Evolutionary conservation across 495 filamentous ascomycete genomes (phyloP).

Genomic region (Hypoxylon fragiforme): DNA sequence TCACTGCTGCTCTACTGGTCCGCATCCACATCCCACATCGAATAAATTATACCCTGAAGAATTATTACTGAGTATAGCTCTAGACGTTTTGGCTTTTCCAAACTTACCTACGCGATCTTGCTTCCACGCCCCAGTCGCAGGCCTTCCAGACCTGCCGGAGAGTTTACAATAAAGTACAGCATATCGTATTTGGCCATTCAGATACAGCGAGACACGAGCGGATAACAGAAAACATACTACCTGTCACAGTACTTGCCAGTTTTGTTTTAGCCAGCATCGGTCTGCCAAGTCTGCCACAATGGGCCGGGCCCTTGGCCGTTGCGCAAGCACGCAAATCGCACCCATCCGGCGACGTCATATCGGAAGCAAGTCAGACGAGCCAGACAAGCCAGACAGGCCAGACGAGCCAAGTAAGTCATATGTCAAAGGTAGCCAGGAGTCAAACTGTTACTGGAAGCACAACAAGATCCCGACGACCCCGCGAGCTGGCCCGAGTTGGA

Average conservation of each 20-base stretch:
- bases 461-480: conserved; percentile 50
- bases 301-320: conserved; percentile 71
- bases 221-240: conserved; percentile 74
- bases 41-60: conserved; percentile 2
- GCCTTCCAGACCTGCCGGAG: conserved; percentile 73
- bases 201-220: conserved; percentile 64
- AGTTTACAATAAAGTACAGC: conserved; percentile 79
- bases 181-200: conserved; percentile 71
- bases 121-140: conserved; percentile 65
- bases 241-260: conserved; percentile 71
- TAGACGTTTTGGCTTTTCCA: conserved; percentile 86
- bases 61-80: conserved; percentile 26
- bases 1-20: conserved; percentile 74
- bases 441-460: conserved; percentile 60
- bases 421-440: conserved; percentile 58
- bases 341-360: conserved; percentile 56
- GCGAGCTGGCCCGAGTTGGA: conserved; percentile 46
- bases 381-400: conserved; percentile 40
- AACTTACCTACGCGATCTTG: conserved; percentile 76
- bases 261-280: conserved; percentile 67
- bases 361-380: conserved; percentile 52
- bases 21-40: conserved; percentile 39
- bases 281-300: conserved; percentile 55
- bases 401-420: conserved; percentile 31
- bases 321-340: conserved; percentile 72